These are phyloP conservation scores for Phytophthora litchii DNA, from an alignment of 352 stramenopile genomes.

Conservation along the genomic window DNA sequence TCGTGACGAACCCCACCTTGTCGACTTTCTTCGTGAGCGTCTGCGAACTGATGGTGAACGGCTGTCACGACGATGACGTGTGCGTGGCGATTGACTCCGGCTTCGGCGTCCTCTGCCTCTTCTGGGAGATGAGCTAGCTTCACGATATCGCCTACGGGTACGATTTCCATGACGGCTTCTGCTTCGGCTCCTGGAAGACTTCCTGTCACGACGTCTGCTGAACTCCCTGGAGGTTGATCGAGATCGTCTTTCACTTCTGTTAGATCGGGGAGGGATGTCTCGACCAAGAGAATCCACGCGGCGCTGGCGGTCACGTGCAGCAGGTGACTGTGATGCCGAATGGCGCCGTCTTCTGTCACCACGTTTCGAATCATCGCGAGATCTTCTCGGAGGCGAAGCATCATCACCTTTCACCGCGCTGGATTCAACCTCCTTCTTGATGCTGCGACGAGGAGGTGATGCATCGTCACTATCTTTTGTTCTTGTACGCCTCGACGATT, in stretches of 20 bases:
- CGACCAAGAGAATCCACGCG: constrained; percentile 40
- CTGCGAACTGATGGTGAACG: constrained; percentile 23
- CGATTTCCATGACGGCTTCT: constrained; percentile 13
- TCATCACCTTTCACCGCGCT: constrained; percentile 14
- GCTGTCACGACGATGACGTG: constrained; percentile 17
- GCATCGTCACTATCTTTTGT: constrained; percentile 17
- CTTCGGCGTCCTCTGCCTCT: constrained; percentile 17
- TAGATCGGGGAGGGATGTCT: constrained; percentile 25
- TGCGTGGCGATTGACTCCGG: constrained; percentile 28
- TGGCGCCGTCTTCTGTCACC: constrained; percentile 10
- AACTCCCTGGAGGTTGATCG: constrained; percentile 6
- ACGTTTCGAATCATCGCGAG: constrained; percentile 12
- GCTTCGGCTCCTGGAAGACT: constrained; percentile 10
- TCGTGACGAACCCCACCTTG: constrained; percentile 26
- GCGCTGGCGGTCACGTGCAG: constrained; percentile 19
- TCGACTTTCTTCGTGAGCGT: constrained; percentile 26
- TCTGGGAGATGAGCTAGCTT: constrained; percentile 5
- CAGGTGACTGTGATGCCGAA: constrained; percentile 13
- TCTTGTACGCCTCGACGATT: not conserved
- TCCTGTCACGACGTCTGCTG: constrained; percentile 15
- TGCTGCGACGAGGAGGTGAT: constrained; percentile 24
- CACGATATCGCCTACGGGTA: constrained; percentile 1
- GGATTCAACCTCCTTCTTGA: constrained; percentile 9
- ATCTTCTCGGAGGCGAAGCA: constrained; percentile 28
- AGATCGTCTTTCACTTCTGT: constrained; percentile 12